phyloP scores from a whole-genome alignment of 495 filamentous ascomycete genomes.

The Halenospora varia region DNA sequence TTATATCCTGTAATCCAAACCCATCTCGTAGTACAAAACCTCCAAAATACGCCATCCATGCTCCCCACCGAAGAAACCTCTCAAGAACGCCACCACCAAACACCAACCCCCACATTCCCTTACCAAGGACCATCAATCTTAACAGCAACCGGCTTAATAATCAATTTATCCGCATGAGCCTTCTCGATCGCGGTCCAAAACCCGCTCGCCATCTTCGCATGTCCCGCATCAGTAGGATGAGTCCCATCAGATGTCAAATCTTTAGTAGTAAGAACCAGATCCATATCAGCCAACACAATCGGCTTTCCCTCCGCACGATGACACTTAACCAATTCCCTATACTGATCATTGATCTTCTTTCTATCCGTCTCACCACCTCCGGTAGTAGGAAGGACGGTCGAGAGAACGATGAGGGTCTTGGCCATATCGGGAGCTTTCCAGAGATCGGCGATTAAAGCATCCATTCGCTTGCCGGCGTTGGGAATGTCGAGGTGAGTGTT shows the following conservation, averaged over 20 bases:
- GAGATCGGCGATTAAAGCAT: conserved; percentile 28
- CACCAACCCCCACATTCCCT: too few relatives aligned
- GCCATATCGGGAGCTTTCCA: conserved; percentile 31
- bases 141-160: too few relatives aligned
- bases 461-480: conserved; percentile 28
- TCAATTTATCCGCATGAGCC: too few relatives aligned
- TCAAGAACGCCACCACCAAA: too few relatives aligned
- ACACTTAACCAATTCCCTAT: background rate
- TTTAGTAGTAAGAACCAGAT: background rate
- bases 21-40: too few relatives aligned
- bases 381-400: conserved; percentile 32
- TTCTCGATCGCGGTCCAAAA: too few relatives aligned
- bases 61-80: too few relatives aligned
- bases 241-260: conserved; percentile 2
- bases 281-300: conserved; percentile 1
- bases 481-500: conserved; percentile 29
- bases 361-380: background rate
- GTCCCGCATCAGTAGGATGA: conserved; percentile 5
- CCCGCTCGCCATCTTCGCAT: too few relatives aligned
- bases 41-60: too few relatives aligned
- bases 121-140: too few relatives aligned
- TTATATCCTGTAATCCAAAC: too few relatives aligned
- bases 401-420: conserved; percentile 37
- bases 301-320: background rate
- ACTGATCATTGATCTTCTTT: background rate